A percentile compares a stretch with the other conserved stretches of the same genome.
Evolutionary conservation across 192 early-diverging fungal species (phyloP).

Genomic region (Spizellomyces punctatus): DNA sequence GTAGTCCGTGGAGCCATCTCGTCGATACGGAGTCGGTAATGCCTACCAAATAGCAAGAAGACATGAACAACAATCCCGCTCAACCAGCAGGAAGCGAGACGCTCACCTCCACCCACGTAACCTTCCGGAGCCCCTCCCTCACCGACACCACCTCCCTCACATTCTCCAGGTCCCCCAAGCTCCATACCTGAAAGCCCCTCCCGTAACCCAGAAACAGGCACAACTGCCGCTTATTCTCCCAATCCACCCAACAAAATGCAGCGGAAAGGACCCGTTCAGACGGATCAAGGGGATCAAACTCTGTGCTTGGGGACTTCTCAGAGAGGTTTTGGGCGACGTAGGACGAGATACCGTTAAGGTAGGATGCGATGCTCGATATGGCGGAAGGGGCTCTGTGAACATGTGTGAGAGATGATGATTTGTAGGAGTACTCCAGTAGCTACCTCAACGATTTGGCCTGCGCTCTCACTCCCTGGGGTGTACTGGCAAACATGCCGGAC

Average conservation of each 20-base stretch:
- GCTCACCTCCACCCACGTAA: neutral
- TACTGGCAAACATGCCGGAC: slow-evolving; percentile 1
- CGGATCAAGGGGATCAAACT: neutral
- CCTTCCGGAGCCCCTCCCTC: slow-evolving; percentile 54
- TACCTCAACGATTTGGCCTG: slow-evolving; percentile 25
- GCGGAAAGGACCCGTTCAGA: slow-evolving; percentile 14
- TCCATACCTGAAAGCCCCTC: slow-evolving; percentile 80
- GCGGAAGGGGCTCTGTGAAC: slow-evolving; percentile 50
- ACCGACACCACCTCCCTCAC: slow-evolving; percentile 69
- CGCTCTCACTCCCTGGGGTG: slow-evolving; percentile 19
- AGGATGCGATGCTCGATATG: slow-evolving; percentile 62
- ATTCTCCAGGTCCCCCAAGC: slow-evolving; percentile 65
- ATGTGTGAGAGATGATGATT: too few species aligned
- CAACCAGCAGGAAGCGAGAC: slow-evolving; percentile 17
- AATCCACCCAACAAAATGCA: slow-evolving; percentile 26
- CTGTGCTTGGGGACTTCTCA: neutral
- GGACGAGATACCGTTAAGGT: slow-evolving; percentile 61
- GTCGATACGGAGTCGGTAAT: slow-evolving; percentile 33
- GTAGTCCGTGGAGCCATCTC: neutral
- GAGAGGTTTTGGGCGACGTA: slow-evolving; percentile 63
- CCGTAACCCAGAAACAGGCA: slow-evolving; percentile 70
- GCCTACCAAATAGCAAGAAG: slow-evolving; percentile 10
- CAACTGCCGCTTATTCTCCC: slow-evolving; percentile 33
- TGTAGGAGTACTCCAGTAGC: too few species aligned
- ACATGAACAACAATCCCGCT: too few species aligned